Evolutionary conservation across 2,329 filamentous ascomycete species (phyloP), one percentile per base, ranked within the genome.

Genomic region (Metarhizium brunneum): DNA sequence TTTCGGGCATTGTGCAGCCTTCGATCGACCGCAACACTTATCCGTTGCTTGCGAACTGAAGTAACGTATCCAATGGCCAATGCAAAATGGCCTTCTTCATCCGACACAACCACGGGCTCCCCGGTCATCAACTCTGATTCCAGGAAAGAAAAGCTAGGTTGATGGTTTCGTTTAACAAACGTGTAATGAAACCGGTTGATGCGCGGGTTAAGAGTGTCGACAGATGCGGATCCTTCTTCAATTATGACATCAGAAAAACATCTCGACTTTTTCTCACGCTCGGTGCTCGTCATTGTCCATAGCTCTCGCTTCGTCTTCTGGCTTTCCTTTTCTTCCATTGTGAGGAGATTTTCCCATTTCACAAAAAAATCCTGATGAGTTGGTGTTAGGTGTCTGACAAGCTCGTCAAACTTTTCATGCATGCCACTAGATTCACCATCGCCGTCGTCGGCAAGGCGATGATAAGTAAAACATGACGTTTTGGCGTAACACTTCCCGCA

Each of bases 101-200:
- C 94, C 0, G 94, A 97, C 3, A 99, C 82, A n/a, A 99, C 94
- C 52, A 97, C 86, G 0, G 94, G 92, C 65, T 99, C 94, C 47
- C 92, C 92, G 30, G 89, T 79, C 2, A 79, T 83, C 35, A 99
- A 81, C 64, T 97, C 91, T 1, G 92, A 97, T 64, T 97, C 92
- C 1, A 90, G 74, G 65, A 99, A 99, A 0, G 90, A 95, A 64
- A 94, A 92, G 0, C 78, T 78, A 0, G 83, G 62, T 2, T 73
- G 65, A 0, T 79, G 68, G 29, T 79, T 78, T 55, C 85, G 80
- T 66, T 95, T 95, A 64, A 89, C 68, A 60, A 99, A 90, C 0
- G 82, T 88, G 71, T 99, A 99, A 53, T 82, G 83, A 66, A 87
- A 97, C 30, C 91, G 86, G 68, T 97, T 96, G 74, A 97, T 96